Evolutionary conservation across 169 alveolate genomes (phyloP), one percentile per base, ranked within the genome.

Genomic region (Plasmodium gaboni): DNA sequence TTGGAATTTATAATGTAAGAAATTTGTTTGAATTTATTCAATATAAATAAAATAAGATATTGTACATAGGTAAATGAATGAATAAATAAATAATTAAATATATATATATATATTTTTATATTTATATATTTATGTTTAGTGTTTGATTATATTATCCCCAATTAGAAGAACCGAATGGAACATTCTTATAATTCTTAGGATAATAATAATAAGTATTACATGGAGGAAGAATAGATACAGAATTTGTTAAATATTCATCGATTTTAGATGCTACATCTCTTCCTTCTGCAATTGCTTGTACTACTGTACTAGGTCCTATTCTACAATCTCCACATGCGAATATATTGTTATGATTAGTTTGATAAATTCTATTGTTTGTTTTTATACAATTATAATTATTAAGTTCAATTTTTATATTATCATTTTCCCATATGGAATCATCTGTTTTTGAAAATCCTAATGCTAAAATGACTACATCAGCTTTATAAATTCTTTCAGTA

Each of bases 291-390:
- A 93, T 90, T 2, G 94, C 96, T 78, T 92, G 92, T 24, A 93
- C 96, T 50, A 93, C 94, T 24, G 92, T 78, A 8, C 93, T 88
- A 38, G 92, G 93, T 24, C 96, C 96, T 6, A 93, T 87, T 46
- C 95, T 65, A 68, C 96, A 93, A 67, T 93, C 96, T 5, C 96
- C 96, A 13, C 95, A 93, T 19, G 94, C 95, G 61, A 89, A 93
- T 68, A 93, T 86, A 19, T 86, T 69, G 51, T 86, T 86, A 28
- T 71, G 46, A 53, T 70, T 61, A 7, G 92, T 86, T 73, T 86
- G 92, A 71, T 88, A 88, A 44, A 55, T 88, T 32, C 69, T 71
- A 8, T 70, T 46, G 17, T 72, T 46, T 32, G 93, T 88, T 65
- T 76, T 88, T 46, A 78, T 88, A 13, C 89, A 88, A 68, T 88